Evolutionary conservation across 345 rosid species (phyloP).

Genomic region (Gossypium anomalum): DNA sequence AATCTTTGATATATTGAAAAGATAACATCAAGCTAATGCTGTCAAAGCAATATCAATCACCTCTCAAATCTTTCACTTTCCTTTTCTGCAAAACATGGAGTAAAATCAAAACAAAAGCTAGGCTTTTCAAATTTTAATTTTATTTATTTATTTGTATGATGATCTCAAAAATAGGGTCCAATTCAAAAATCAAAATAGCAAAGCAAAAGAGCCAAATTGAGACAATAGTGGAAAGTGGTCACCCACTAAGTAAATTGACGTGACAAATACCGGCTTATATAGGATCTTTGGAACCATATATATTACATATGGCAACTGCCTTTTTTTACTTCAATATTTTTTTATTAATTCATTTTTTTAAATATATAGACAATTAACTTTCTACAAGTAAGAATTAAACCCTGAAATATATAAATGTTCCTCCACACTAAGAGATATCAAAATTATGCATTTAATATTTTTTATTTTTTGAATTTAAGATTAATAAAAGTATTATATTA

Average conservation of each 20-base stretch:
- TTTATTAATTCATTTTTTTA: too few species aligned
- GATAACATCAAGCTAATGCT: not conserved
- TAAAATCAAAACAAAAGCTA: not conserved
- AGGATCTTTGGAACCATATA: not conserved
- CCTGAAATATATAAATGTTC: too few species aligned
- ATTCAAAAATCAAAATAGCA: not conserved
- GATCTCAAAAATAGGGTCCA: not conserved
- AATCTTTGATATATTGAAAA: too few species aligned
- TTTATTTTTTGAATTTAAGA: too few species aligned
- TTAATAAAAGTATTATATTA: too few species aligned
- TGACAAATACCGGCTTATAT: conserved; percentile 1
- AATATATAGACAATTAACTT: too few species aligned
- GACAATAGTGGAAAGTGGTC: conserved; percentile 18
- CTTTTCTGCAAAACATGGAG: not conserved
- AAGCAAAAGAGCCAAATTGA: not conserved
- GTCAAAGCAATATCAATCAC: not conserved
- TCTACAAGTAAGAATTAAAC: too few species aligned
- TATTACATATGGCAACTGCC: not conserved
- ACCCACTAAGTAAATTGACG: conserved; percentile 10
- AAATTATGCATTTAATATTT: too few species aligned
- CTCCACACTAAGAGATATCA: too few species aligned
- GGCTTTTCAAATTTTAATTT: too few species aligned
- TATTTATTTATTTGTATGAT: too few species aligned
- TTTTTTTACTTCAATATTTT: not conserved
- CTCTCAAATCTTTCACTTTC: not conserved